phyloP scores from a whole-genome alignment of 305 asterid species.

The Fraxinus floribunda region DNA sequence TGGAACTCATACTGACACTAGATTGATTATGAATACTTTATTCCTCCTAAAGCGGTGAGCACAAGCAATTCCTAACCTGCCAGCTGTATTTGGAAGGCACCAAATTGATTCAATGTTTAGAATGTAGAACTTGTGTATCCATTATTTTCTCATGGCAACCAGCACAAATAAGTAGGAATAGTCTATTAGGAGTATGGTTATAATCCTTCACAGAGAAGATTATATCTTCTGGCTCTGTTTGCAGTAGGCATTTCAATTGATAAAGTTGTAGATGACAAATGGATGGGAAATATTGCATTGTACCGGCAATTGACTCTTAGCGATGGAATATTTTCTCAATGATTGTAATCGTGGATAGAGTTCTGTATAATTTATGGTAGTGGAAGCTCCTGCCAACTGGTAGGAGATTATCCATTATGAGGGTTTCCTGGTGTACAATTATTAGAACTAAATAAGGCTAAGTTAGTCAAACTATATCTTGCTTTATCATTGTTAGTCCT shows the following conservation, averaged over 20 bases:
- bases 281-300: neutral
- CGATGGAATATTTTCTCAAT: neutral
- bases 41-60: neutral
- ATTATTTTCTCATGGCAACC: neutral
- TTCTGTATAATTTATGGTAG: neutral
- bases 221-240: neutral
- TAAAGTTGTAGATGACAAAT: neutral
- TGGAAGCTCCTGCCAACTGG: neutral
- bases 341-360: neutral
- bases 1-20: neutral
- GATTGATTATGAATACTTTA: neutral
- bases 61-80: neutral
- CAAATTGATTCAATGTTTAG: neutral
- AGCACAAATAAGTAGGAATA: neutral
- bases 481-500: neutral
- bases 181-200: neutral
- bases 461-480: neutral
- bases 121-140: neutral
- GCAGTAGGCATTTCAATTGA: neutral
- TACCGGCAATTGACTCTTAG: neutral
- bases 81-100: neutral
- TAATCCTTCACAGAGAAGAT: neutral
- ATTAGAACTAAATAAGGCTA: neutral
- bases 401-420: neutral
- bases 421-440: neutral